Evolutionary conservation across 495 filamentous ascomycete species (phyloP).

Genomic region (Aspergillus bridgeri): DNA sequence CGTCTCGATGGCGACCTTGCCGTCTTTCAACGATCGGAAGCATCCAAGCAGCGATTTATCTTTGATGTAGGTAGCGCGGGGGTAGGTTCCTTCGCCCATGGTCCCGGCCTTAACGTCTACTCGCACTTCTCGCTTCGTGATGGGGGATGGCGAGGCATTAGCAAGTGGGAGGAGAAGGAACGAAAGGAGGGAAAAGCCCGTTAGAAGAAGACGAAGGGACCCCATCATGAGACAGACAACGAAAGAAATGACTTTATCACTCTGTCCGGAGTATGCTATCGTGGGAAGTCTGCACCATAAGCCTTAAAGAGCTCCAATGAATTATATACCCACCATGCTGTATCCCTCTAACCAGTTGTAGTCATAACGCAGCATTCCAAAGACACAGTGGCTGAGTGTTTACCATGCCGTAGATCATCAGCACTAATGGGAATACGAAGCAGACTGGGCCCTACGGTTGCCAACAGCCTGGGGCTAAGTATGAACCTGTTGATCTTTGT

Average conservation of each 20-base stretch:
- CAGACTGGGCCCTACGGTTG: background rate
- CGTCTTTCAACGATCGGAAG: background rate
- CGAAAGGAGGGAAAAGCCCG: background rate
- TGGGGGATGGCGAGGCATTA: background rate
- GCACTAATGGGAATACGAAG: background rate
- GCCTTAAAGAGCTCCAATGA: background rate
- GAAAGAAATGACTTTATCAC: background rate
- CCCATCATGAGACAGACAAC: background rate
- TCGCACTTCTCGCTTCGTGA: background rate
- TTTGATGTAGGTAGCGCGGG: slow-evolving; percentile 9
- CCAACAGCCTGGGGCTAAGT: background rate
- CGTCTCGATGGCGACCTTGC: background rate
- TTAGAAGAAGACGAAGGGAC: background rate
- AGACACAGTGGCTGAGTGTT: background rate
- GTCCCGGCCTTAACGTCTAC: background rate
- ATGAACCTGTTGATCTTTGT: background rate
- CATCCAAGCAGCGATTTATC: slow-evolving; percentile 7
- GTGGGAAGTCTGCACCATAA: background rate
- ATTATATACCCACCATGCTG: background rate
- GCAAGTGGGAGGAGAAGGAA: background rate
- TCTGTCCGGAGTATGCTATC: background rate
- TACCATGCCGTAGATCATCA: background rate
- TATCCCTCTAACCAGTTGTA: background rate
- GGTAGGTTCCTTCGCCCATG: slow-evolving; percentile 6
- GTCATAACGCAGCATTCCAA: background rate